These are phyloP conservation scores for Patellifolia procumbens DNA, from an alignment of 179 eudicot genomes.

Conservation along the genomic window DNA sequence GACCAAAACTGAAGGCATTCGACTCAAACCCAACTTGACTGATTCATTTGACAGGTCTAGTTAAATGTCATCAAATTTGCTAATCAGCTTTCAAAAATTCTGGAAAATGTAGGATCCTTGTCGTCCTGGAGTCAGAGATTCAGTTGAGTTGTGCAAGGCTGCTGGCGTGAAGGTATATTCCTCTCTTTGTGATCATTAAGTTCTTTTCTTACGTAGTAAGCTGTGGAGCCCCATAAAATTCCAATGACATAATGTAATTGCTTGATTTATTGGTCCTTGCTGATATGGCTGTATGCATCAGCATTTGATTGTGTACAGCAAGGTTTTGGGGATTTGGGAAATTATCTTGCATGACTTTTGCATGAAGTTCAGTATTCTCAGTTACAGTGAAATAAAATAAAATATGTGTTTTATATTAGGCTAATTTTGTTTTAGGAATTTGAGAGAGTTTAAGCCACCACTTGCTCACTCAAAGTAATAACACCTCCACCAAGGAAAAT, in stretches of 20 bases:
- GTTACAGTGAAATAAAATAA: not conserved
- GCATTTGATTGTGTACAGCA: not conserved
- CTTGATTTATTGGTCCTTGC: not conserved
- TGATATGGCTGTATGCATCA: not conserved
- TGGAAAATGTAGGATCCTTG: conserved; percentile 74
- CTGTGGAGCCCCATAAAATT: not conserved
- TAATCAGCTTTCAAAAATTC: not conserved
- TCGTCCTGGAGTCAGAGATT: conserved; percentile 83
- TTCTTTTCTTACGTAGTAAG: not conserved
- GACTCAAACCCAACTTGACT: no score
- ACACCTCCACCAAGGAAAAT: not conserved
- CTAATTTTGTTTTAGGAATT: not conserved
- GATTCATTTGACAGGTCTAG: not conserved
- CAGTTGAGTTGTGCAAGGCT: conserved; percentile 66
- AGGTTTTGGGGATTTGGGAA: not conserved
- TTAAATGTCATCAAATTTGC: not conserved
- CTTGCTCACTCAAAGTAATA: not conserved
- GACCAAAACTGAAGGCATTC: no score
- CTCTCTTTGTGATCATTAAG: not conserved
- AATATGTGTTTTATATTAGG: not conserved
- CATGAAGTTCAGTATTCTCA: not conserved
- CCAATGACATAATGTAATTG: not conserved
- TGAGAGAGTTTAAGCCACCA: not conserved
- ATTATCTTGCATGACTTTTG: not conserved
- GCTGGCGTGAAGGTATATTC: conserved; percentile 89